phyloP scores from a whole-genome alignment of 1,139 yeast genomes.

The Suhomyces bolitotheri region DNA sequence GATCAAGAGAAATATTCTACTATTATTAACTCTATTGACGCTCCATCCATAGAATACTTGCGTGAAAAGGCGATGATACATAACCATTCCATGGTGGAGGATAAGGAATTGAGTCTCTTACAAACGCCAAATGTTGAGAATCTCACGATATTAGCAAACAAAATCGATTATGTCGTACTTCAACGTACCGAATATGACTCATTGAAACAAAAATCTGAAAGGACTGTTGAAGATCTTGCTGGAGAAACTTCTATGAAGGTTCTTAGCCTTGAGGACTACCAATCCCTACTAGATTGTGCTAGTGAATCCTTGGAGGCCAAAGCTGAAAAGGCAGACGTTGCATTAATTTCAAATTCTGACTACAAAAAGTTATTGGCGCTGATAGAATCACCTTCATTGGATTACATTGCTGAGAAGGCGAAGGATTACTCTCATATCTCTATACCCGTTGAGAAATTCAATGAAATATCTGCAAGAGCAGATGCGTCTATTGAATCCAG shows the following conservation, averaged over 20 bases:
- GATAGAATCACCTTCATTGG: conserved; percentile 18
- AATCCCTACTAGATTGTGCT: conserved; percentile 9
- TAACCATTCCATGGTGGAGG: conserved; percentile 18
- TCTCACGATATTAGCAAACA: conserved; percentile 13
- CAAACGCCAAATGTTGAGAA: conserved; percentile 14
- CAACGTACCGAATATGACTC: conserved; percentile 13
- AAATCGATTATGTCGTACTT: conserved; percentile 18
- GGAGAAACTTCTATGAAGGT: conserved; percentile 17
- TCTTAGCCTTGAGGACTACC: conserved; percentile 17
- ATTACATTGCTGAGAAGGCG: conserved; percentile 15
- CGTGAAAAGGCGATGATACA: conserved; percentile 10
- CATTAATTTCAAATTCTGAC: conserved; percentile 11
- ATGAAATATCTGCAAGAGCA: conserved; percentile 14
- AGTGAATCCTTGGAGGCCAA: conserved; percentile 23
- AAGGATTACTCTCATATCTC: conserved; percentile 17
- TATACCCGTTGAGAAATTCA: conserved; percentile 14
- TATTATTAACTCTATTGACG: neutral
- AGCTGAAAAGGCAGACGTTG: conserved; percentile 19
- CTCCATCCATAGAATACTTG: conserved; percentile 17
- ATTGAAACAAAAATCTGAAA: conserved; percentile 15
- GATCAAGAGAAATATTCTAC: conserved; percentile 1
- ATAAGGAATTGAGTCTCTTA: conserved; percentile 18
- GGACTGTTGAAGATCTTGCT: conserved; percentile 18
- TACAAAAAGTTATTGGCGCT: conserved; percentile 9
- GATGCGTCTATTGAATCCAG: conserved; percentile 17